Percentiles rank a stretch among this genome's conserved stretches.
These are phyloP conservation scores for Pseudogymnoascus sp. DNA, from an alignment of 2,329 filamentous ascomycete genomes.

Conservation along the genomic window DNA sequence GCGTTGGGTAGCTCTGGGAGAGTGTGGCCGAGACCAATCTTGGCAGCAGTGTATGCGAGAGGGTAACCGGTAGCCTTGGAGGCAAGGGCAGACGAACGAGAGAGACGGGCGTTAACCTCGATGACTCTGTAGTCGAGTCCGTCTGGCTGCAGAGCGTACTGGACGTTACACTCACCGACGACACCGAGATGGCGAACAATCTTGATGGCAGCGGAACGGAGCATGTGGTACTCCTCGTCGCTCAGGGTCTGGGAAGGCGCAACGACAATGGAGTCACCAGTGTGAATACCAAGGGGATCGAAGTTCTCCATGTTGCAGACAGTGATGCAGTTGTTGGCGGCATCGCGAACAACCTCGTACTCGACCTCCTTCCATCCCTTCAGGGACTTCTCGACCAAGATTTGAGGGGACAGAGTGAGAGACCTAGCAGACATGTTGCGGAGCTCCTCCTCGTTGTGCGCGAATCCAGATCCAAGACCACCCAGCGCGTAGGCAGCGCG, in stretches of 20 bases:
- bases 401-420: slow-evolving; percentile 87
- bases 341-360: slow-evolving; percentile 96
- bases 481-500: slow-evolving; percentile 94
- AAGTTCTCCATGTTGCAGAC: slow-evolving; percentile 99
- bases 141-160: slow-evolving; percentile 94
- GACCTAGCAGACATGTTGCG: slow-evolving; percentile 89
- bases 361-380: slow-evolving; percentile 99
- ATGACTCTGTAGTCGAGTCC: slow-evolving; percentile 97
- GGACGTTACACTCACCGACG: slow-evolving; percentile 96
- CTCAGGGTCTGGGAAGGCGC: slow-evolving; percentile 94
- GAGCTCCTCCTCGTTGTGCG: slow-evolving; percentile 87
- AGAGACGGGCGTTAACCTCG: slow-evolving; percentile 97
- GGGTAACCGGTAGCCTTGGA: slow-evolving; percentile 98
- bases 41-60: slow-evolving; percentile 92
- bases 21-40: slow-evolving; percentile 94
- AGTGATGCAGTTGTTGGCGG: slow-evolving; percentile 96
- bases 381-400: slow-evolving; percentile 94
- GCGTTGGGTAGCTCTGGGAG: slow-evolving; percentile 94
- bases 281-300: slow-evolving; percentile 94
- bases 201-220: slow-evolving; percentile 94
- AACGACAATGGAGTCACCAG: slow-evolving; percentile 96
- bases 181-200: slow-evolving; percentile 95
- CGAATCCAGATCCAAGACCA: slow-evolving; percentile 93
- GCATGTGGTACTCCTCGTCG: slow-evolving; percentile 99
- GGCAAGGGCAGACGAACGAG: slow-evolving; percentile 89